Evolutionary conservation across 1,284 basidiomycete species (phyloP), one percentile per base, ranked within the genome.

Genomic region (Sporisorium iseilematis-ciliati): DNA sequence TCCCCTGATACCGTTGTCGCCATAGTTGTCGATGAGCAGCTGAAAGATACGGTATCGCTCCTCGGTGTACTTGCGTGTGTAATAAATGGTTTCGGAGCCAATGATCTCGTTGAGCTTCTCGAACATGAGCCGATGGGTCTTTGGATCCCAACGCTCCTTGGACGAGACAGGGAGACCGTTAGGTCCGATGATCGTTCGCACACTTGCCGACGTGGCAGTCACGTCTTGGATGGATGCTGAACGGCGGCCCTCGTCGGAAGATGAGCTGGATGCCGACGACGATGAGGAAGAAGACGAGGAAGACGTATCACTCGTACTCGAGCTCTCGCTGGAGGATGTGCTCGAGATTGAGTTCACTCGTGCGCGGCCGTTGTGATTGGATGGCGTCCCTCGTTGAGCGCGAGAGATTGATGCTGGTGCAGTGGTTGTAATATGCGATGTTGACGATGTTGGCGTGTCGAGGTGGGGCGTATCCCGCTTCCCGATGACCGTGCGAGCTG

Each of bases 41-140:
- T 66, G 65, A 23, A 76, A 72, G 35, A 76, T 67, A 5, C 69
- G 74, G 35, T 51, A 60, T 4, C 68, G 64, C 26, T 76, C 74
- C 31, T 67, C 65, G 20, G 65, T 63, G 49, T 76, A 71, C 35
- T 65, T 65, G 54, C 59, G 60, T 0, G 68, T 68, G 45, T 65
- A 66, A 51, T 65, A 66, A 48, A 66, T 64, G 12, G 65, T 69
- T n/a, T 72, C 60, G 5, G 25, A 46, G 40, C 49, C 57, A 41
- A 71, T 64, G 51, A 76, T 76, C 21, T 76, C 74, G 58, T 72
- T 69, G 46, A 76, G 68, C 48, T 76, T 76, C 21, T 63, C 64
- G 16, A 76, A 76, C 64, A 76, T 71, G 14, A 76, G 74, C 5
- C 65, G 49, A 40, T 69, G 65, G 21, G 61, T 69, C 21, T 69